A percentile compares a stretch with the other conserved stretches of the same genome.
Conservation (phyloP, 2,329 filamentous ascomycete genomes). For the Colletotrichum sp. region DNA sequence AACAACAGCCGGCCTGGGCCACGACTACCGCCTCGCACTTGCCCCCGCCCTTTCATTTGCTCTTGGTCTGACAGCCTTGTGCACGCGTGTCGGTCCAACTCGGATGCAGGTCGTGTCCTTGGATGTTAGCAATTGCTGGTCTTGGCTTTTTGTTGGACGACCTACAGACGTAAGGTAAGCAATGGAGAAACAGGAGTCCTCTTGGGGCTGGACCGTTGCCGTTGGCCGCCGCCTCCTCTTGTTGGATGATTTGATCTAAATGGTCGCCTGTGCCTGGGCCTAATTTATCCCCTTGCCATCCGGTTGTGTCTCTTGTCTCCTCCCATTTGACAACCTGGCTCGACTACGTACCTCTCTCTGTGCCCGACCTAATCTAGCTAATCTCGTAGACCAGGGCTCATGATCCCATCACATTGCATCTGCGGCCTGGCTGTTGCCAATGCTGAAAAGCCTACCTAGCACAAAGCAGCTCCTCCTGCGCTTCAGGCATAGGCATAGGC, state of each 20-base stretch:
- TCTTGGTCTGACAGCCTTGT: neutral
- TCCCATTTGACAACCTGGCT: neutral
- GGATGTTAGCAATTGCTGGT: neutral
- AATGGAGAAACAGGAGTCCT: neutral
- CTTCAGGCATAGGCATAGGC: neutral
- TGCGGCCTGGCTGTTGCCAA: neutral
- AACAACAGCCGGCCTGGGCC: neutral
- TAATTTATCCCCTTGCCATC: neutral
- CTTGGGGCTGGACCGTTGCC: neutral
- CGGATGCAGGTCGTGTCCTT: neutral
- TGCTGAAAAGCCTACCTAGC: neutral
- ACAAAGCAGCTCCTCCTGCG: neutral
- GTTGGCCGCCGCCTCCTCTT: neutral
- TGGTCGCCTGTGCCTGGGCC: neutral
- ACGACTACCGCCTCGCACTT: neutral
- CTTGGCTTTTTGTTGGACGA: neutral
- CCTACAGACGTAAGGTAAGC: neutral
- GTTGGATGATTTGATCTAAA: neutral
- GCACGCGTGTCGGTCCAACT: neutral
- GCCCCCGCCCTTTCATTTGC: neutral
- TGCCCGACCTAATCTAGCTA: constrained; percentile 1
- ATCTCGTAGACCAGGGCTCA: neutral
- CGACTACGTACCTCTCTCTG: neutral
- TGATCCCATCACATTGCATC: constrained; percentile 17
- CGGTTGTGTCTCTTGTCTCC: neutral